A percentile compares a stretch with the other conserved stretches of the same genome.
Conservation (phyloP, 768 basidiomycete genomes). For the Tubosaeta sp. region DNA sequence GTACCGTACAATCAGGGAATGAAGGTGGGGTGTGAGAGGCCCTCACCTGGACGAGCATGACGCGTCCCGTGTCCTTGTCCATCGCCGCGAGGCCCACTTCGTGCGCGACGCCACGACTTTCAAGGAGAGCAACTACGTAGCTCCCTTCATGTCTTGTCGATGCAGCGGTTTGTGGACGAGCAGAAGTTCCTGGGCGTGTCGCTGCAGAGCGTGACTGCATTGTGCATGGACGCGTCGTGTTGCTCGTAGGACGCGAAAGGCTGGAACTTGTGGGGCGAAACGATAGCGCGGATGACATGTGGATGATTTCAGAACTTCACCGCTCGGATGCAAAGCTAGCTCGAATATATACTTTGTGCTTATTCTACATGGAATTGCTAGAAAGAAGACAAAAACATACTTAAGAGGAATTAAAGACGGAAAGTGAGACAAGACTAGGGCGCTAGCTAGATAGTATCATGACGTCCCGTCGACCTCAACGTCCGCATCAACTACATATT, state of each 20-base stretch:
- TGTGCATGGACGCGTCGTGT: slow-evolving; percentile 45
- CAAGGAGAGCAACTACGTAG: slow-evolving; percentile 66
- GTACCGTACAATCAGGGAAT: not conserved
- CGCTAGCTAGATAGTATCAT: slow-evolving; percentile 19
- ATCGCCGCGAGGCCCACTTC: slow-evolving; percentile 88
- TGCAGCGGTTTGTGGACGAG: slow-evolving; percentile 61
- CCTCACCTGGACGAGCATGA: slow-evolving; percentile 73
- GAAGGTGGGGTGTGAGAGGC: not conserved
- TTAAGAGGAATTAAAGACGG: slow-evolving; percentile 5
- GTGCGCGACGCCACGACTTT: slow-evolving; percentile 72
- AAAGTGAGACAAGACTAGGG: slow-evolving; percentile 18
- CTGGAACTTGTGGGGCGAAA: slow-evolving; percentile 11
- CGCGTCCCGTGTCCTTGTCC: slow-evolving; percentile 73
- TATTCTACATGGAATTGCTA: slow-evolving; percentile 35
- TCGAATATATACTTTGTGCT: slow-evolving; percentile 11
- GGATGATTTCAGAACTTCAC: not conserved
- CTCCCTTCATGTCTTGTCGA: slow-evolving; percentile 57
- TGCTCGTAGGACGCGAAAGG: slow-evolving; percentile 10
- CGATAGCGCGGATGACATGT: slow-evolving; percentile 11
- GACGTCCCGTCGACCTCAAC: slow-evolving; percentile 8
- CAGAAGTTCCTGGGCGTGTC: slow-evolving; percentile 27
- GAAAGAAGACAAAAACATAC: slow-evolving; percentile 14
- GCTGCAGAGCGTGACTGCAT: slow-evolving; percentile 53
- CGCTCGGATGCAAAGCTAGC: not conserved
- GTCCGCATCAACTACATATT: slow-evolving; percentile 4